Evolutionary conservation across 2,329 filamentous ascomycete genomes (phyloP), one percentile per base, ranked within the genome.

Genomic region (Aspergillus ibericus): DNA sequence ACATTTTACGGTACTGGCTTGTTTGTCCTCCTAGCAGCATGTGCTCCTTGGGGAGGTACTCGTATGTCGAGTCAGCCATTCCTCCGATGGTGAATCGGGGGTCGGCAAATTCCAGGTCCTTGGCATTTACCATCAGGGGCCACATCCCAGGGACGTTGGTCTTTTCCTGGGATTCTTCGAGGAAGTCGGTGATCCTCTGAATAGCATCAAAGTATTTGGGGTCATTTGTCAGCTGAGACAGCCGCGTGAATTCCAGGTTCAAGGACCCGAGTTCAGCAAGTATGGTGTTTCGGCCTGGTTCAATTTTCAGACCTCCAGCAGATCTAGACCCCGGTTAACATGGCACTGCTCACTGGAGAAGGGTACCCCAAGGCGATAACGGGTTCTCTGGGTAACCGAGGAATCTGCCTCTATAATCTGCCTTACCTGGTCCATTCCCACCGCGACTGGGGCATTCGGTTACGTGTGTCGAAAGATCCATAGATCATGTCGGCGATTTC

Each of bases 151-250:
- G 86, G 2, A 96, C 77, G 3, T 82, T 79, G 1, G 90, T 92
- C 4, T 80, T 74, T 65, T 86, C 84, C 76, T 96, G 91, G 76
- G 88, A 87, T 42, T 88, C 83, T 60, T 92, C 84, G 18, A 97
- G 81, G 2, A 86, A 87, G 68, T 96, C 80, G 22, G 91, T 93
- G 67, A 97, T 90, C 59, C 93, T 86, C 57, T 91, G 90, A 50
- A 96, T 83, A 18, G 92, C 93, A 74, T 96, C 93, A 70, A 93
- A 97, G 77, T 95, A 97, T 71, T 88, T 93, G 57, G 88, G 78
- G 60, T 95, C 82, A 34, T 86, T 84, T 0, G 92, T 96, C 59
- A 96, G 80, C 74, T 97, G 93, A 4, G 92, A 89, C 34, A 97
- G 82, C 10, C 92, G 85, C 0, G 92, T 96, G 74, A 97, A 96